phyloP scores from a whole-genome alignment of 495 filamentous ascomycete genomes.

The Penicillium waksmanii region DNA sequence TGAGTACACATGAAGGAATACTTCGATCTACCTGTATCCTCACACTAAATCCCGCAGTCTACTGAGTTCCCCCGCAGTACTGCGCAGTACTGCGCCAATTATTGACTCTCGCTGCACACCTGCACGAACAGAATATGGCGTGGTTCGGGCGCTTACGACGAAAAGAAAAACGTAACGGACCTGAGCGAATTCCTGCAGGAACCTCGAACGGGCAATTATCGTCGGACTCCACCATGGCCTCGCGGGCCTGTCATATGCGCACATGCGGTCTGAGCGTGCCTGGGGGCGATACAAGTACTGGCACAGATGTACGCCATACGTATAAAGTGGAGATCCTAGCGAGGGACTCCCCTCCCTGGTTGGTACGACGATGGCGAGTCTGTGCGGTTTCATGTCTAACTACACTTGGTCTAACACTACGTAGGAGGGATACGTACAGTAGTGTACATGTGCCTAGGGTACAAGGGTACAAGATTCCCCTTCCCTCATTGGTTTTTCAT shows the following conservation, averaged over 20 bases:
- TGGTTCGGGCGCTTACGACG: conserved; percentile 42
- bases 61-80: background rate
- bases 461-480: background rate
- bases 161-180: conserved; percentile 14
- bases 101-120: background rate
- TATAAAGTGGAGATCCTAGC: background rate
- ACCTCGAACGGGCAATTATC: conserved; percentile 30
- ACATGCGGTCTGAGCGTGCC: conserved; percentile 15
- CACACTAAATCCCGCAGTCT: background rate
- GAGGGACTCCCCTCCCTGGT: background rate
- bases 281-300: conserved; percentile 4
- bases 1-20: too few relatives aligned
- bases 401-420: background rate
- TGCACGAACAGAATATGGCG: conserved; percentile 24
- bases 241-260: conserved; percentile 26
- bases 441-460: too few relatives aligned
- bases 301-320: background rate
- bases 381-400: conserved; percentile 2
- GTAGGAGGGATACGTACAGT: too few relatives aligned
- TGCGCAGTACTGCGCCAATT: background rate
- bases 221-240: conserved; percentile 6
- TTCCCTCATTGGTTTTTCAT: background rate
- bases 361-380: conserved; percentile 1
- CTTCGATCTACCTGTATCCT: background rate
- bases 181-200: conserved; percentile 29